These are phyloP conservation scores for Microbotryomycetes sp. DNA, from an alignment of 1,284 basidiomycete genomes.

Conservation along the genomic window DNA sequence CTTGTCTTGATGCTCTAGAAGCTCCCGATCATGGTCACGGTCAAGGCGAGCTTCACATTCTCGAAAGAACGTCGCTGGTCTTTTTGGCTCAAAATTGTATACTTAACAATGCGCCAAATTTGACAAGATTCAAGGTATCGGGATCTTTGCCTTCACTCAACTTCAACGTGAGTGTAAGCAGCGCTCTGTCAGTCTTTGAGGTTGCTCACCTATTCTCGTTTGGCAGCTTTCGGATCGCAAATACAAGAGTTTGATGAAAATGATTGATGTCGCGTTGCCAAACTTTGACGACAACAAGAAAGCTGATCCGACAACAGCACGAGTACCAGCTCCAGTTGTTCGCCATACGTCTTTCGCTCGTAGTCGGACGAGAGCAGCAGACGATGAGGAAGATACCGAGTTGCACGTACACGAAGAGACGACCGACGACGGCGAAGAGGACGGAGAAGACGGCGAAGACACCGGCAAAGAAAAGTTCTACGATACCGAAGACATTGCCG, in stretches of 20 bases:
- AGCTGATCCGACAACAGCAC: slow-evolving; percentile 17
- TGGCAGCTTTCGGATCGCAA: slow-evolving; percentile 68
- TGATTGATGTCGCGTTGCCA: slow-evolving; percentile 88
- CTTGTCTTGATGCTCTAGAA: slow-evolving; percentile 68
- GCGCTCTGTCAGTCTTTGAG: not conserved
- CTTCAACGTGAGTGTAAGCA: slow-evolving; percentile 59
- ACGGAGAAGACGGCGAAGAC: slow-evolving; percentile 32
- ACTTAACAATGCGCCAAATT: slow-evolving; percentile 72
- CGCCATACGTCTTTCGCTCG: slow-evolving; percentile 27
- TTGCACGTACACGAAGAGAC: slow-evolving; percentile 23
- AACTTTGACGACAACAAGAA: slow-evolving; percentile 56
- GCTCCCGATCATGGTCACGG: slow-evolving; percentile 45
- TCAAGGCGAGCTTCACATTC: slow-evolving; percentile 66
- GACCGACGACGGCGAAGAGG: slow-evolving; percentile 15
- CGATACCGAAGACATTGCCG: slow-evolving; percentile 62
- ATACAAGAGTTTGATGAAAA: slow-evolving; percentile 88
- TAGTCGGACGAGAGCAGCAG: slow-evolving; percentile 46
- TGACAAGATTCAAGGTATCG: slow-evolving; percentile 86
- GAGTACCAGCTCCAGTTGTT: slow-evolving; percentile 1
- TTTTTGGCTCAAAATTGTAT: slow-evolving; percentile 92
- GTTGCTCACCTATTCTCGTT: not conserved
- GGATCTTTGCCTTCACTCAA: slow-evolving; percentile 83
- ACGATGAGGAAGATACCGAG: slow-evolving; percentile 49
- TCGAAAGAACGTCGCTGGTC: slow-evolving; percentile 89
- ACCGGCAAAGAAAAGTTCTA: slow-evolving; percentile 59